A percentile compares a stretch with the other conserved stretches of the same genome.
phyloP scores from a whole-genome alignment of 306 rosid species.

The Purshia tridentata region DNA sequence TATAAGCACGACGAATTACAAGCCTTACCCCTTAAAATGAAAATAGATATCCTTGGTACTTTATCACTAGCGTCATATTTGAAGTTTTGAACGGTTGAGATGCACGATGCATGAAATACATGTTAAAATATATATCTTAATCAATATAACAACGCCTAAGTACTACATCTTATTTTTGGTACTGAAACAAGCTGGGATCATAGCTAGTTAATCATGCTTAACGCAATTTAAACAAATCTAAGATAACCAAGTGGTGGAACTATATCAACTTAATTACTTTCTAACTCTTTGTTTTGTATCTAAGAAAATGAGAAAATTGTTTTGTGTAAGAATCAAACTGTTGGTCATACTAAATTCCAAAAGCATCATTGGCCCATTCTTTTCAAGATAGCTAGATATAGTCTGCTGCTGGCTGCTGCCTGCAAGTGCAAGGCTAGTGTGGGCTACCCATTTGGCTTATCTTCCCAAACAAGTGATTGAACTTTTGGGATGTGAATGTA shows the following conservation, averaged over 20 bases:
- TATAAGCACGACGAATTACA: too few species aligned
- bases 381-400: neutral
- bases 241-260: neutral
- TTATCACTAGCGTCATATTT: neutral
- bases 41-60: neutral
- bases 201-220: too few species aligned
- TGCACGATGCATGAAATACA: too few species aligned
- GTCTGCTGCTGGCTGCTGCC: too few species aligned
- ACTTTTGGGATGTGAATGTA: neutral
- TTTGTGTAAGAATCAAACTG: neutral
- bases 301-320: too few species aligned
- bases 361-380: neutral
- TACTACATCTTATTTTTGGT: too few species aligned
- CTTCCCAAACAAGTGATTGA: neutral
- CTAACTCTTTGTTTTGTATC: neutral
- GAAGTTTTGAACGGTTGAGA: too few species aligned
- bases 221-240: neutral
- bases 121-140: too few species aligned
- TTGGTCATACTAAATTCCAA: conserved; percentile 14
- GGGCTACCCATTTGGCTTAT: conserved; percentile 10
- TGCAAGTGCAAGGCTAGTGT: neutral
- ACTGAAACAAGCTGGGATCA: too few species aligned
- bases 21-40: neutral
- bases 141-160: too few species aligned
- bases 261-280: neutral